A percentile compares a stretch with the other conserved stretches of the same genome.
Conservation (phyloP, 192 early-diverging fungal species). For the Chytriomyces sp. region DNA sequence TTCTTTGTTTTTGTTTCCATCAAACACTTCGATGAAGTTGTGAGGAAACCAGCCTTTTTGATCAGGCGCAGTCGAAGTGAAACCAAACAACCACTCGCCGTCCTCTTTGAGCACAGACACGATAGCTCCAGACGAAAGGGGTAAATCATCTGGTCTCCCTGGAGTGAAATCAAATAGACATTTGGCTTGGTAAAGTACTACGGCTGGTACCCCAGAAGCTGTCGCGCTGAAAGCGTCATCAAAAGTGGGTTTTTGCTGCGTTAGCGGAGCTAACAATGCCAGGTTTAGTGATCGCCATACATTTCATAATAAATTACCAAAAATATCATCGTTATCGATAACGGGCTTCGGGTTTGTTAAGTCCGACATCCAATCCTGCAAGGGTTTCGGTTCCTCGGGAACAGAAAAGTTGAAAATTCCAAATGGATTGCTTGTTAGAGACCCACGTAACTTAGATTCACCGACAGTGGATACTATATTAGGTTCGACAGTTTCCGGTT, state of each 20-base stretch:
- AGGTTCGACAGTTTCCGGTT: background rate
- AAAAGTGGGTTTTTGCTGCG: background rate
- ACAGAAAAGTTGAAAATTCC: background rate
- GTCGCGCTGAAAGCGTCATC: conserved; percentile 28
- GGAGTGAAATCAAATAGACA: conserved; percentile 53
- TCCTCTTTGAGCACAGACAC: conserved; percentile 62
- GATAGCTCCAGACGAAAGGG: conserved; percentile 51
- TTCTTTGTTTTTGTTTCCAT: conserved; percentile 35
- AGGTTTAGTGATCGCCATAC: background rate
- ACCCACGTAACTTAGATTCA: background rate
- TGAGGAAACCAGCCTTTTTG: conserved; percentile 63
- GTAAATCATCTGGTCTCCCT: conserved; percentile 57
- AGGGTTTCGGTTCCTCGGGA: background rate
- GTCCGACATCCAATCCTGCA: conserved; percentile 20
- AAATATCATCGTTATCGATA: conserved; percentile 15
- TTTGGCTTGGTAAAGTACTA: conserved; percentile 39
- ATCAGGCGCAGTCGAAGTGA: conserved; percentile 30
- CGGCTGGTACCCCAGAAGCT: conserved; percentile 2
- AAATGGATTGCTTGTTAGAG: conserved; percentile 23
- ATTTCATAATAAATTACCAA: background rate
- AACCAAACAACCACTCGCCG: conserved; percentile 70
- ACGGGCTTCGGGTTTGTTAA: background rate
- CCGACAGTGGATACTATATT: background rate
- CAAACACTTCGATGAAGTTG: conserved; percentile 55
- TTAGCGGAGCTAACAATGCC: background rate